Conservation (phyloP, 2,329 filamentous ascomycete species). For the Phialocephala sp. region DNA sequence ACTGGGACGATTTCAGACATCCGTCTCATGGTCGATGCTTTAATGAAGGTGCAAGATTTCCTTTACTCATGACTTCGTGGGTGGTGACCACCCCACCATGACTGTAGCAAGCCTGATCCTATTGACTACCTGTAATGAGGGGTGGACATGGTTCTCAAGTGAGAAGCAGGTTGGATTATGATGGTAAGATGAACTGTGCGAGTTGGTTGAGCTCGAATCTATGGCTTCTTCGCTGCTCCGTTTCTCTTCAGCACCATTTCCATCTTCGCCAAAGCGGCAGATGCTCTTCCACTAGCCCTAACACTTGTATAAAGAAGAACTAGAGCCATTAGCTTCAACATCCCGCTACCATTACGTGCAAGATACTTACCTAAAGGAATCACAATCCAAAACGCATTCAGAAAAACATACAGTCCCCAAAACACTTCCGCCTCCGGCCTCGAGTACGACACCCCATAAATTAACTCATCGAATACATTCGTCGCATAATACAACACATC, state of each 20-base stretch:
- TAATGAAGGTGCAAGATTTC: neutral
- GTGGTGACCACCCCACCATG: neutral
- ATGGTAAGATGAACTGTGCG: neutral
- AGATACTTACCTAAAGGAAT: neutral
- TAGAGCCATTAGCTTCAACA: neutral
- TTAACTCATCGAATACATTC: neutral
- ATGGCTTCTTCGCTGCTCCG: neutral
- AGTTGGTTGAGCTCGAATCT: neutral
- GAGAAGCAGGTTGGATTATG: neutral
- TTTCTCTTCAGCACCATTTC: neutral
- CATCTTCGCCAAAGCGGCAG: conserved; percentile 9
- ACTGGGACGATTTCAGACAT: neutral
- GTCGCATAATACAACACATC: conserved; percentile 6
- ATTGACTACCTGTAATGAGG: neutral
- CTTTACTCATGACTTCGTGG: neutral
- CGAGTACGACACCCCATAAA: neutral
- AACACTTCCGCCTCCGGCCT: neutral
- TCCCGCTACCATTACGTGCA: too few relatives aligned
- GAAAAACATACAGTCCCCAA: neutral
- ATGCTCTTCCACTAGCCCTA: neutral
- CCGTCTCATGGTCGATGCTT: neutral
- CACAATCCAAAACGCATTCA: conserved; percentile 7
- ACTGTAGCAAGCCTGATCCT: neutral
- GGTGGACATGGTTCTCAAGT: neutral
- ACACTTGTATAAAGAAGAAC: neutral